Percentiles rank a stretch among this genome's conserved stretches.
These are phyloP conservation scores for Aspergillus sp. DNA, from an alignment of 2,329 filamentous ascomycete genomes.

Conservation along the genomic window DNA sequence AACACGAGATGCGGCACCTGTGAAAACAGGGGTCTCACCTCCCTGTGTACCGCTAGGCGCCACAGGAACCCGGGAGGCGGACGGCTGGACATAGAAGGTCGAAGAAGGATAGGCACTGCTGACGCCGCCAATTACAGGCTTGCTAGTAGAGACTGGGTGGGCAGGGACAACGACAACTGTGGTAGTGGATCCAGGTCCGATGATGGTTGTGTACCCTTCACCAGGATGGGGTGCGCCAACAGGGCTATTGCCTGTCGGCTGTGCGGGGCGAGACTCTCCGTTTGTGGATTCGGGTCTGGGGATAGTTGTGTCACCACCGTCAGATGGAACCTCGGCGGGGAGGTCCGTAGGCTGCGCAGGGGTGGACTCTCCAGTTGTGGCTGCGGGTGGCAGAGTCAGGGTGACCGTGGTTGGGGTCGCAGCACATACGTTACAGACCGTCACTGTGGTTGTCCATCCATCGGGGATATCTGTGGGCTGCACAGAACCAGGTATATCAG, in stretches of 20 bases:
- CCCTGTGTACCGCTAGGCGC: constrained; percentile 19
- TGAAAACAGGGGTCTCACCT: constrained; percentile 19
- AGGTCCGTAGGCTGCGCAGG: not conserved
- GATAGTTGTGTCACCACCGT: not conserved
- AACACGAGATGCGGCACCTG: constrained; percentile 18
- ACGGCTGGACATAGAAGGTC: constrained; percentile 18
- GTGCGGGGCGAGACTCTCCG: not conserved
- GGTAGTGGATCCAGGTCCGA: not conserved
- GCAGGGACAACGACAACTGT: constrained; percentile 5
- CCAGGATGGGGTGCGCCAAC: not conserved
- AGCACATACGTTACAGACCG: constrained; percentile 41
- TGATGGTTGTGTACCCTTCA: not conserved
- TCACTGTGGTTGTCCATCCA: constrained; percentile 43
- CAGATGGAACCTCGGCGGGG: constrained; percentile 5
- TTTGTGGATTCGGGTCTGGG: not conserved
- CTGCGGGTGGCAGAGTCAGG: constrained; percentile 30
- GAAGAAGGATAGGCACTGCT: constrained; percentile 13
- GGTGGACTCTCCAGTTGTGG: constrained; percentile 5
- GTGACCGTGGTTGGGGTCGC: constrained; percentile 40
- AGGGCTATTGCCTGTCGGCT: not conserved
- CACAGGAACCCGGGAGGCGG: not conserved
- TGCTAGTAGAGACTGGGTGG: constrained; percentile 5
- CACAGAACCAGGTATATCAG: constrained; percentile 18
- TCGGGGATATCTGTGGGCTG: constrained; percentile 26
- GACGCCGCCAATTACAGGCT: constrained; percentile 5